These are phyloP conservation scores for Climacium dendroides DNA, from an alignment of 225 moss, liverwort and hornwort genomes.

Conservation along the genomic window DNA sequence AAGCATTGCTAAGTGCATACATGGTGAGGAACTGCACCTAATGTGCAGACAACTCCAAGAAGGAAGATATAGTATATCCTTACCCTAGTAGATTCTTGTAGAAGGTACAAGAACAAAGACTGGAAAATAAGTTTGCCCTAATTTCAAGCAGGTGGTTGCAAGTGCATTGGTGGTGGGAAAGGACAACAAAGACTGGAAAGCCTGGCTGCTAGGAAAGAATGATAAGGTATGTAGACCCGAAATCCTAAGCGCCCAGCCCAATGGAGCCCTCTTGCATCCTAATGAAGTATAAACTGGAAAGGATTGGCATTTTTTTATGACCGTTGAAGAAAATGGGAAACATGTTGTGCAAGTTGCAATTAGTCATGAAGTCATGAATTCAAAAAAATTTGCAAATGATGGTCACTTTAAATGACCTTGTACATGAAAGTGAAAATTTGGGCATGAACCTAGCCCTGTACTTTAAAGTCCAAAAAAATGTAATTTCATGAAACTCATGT, in stretches of 20 bases:
- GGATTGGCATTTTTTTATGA: background rate
- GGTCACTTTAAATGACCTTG: too few relatives aligned
- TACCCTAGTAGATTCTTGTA: too few relatives aligned
- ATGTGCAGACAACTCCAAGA: rapidly evolving
- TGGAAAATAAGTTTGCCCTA: background rate
- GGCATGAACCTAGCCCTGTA: too few relatives aligned
- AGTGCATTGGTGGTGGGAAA: background rate
- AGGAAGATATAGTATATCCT: background rate
- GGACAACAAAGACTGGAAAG: background rate
- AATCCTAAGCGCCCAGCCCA: rapidly evolving
- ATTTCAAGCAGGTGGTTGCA: background rate
- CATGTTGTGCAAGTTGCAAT: too few relatives aligned
- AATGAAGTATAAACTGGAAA: background rate
- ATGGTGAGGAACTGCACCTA: background rate
- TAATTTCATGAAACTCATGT: too few relatives aligned
- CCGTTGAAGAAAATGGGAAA: too few relatives aligned
- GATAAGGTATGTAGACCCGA: background rate
- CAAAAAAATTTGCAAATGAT: too few relatives aligned
- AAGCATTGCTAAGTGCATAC: background rate
- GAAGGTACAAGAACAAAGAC: background rate
- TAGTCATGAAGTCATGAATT: too few relatives aligned
- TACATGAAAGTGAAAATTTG: too few relatives aligned
- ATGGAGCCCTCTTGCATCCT: background rate
- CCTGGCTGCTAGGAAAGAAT: background rate
- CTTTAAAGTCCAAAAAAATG: too few relatives aligned